Conservation (phyloP, 192 early-diverging fungal species). For the Mortierella claussenii region DNA sequence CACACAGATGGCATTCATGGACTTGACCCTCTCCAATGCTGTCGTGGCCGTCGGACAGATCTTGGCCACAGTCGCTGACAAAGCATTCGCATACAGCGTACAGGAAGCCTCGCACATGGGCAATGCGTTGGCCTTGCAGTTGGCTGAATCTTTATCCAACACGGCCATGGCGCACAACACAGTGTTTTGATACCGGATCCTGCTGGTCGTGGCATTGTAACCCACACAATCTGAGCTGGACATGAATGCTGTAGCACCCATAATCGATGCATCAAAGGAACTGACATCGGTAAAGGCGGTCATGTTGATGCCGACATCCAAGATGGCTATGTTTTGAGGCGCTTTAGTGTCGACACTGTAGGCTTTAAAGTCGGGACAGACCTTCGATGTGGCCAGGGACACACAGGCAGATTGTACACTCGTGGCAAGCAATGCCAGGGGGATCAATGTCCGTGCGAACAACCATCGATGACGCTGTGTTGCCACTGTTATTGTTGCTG, state of each 20-base stretch:
- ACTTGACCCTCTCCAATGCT: neutral
- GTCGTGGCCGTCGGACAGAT: slow-evolving; percentile 1
- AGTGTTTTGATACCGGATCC: slow-evolving; percentile 28
- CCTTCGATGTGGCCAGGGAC: slow-evolving; percentile 10
- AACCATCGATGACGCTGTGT: slow-evolving; percentile 19
- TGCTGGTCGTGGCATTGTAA: neutral
- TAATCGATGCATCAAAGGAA: slow-evolving; percentile 18
- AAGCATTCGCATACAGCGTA: neutral
- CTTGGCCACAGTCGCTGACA: neutral
- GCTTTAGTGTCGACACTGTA: slow-evolving; percentile 10
- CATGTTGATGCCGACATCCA: slow-evolving; percentile 10
- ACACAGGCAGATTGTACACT: slow-evolving; percentile 15
- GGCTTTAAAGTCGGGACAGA: slow-evolving; percentile 7
- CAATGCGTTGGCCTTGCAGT: neutral
- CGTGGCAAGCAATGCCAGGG: slow-evolving; percentile 19
- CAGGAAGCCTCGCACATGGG: slow-evolving; percentile 21
- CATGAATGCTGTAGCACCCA: slow-evolving; percentile 1
- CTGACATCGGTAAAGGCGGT: slow-evolving; percentile 4
- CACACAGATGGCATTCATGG: neutral
- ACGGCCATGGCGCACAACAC: slow-evolving; percentile 18
- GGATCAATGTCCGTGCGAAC: slow-evolving; percentile 21
- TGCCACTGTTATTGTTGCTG: slow-evolving; percentile 18
- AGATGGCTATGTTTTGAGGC: neutral
- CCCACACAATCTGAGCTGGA: slow-evolving; percentile 9
- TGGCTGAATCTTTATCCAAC: neutral